These are phyloP conservation scores for Starmerella powellii DNA, from an alignment of 805 yeast genomes.

Conservation along the genomic window DNA sequence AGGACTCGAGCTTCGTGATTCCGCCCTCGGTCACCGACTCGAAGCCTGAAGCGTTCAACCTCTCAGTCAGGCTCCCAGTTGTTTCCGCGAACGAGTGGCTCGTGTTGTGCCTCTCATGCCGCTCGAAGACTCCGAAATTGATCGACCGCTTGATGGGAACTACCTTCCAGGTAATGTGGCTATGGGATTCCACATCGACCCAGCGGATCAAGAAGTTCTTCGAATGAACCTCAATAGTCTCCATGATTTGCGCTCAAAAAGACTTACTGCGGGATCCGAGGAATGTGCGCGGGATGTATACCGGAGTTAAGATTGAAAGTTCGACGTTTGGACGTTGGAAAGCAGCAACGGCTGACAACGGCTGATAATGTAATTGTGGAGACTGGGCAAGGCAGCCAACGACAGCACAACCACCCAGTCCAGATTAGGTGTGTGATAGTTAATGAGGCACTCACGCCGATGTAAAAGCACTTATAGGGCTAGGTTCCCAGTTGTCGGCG, in stretches of 20 bases:
- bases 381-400: too few species aligned
- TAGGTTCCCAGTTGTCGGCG: too few species aligned
- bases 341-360: too few species aligned
- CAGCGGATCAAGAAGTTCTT: constrained; percentile 84
- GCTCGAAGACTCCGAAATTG: constrained; percentile 26
- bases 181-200: constrained; percentile 64
- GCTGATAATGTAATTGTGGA: too few species aligned
- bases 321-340: too few species aligned
- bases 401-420: too few species aligned
- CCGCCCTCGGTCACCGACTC: constrained; percentile 35
- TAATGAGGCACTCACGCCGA: too few species aligned
- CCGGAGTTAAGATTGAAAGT: too few species aligned
- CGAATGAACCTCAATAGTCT: constrained; percentile 79
- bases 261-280: neutral
- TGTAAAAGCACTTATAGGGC: too few species aligned
- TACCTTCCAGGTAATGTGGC: constrained; percentile 63
- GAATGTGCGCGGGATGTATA: too few species aligned
- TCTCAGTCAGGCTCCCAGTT: constrained; percentile 31
- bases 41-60: constrained; percentile 44
- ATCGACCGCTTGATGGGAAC: constrained; percentile 64
- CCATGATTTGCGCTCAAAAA: constrained; percentile 40
- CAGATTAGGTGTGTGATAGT: too few species aligned
- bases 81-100: constrained; percentile 23
- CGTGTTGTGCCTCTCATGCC: constrained; percentile 16
- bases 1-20: constrained; percentile 47